These are phyloP conservation scores for Phytopythium delawarense DNA, from an alignment of 352 stramenopile genomes.

Conservation along the genomic window DNA sequence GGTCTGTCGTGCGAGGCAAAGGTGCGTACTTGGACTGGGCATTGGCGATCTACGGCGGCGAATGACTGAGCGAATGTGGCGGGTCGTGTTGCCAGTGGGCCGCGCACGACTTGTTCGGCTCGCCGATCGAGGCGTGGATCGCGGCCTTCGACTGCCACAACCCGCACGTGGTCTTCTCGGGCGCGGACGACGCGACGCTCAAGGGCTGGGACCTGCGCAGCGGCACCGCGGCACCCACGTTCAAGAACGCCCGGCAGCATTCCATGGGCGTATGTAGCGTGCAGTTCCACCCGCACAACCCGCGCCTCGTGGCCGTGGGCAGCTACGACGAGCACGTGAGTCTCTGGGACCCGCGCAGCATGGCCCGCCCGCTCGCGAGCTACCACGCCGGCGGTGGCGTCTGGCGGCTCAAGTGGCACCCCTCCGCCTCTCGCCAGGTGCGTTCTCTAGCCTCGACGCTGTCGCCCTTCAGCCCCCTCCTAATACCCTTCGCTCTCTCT, in stretches of 20 bases:
- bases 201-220: constrained; percentile 78
- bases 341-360: constrained; percentile 72
- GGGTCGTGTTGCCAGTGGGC: constrained; percentile 38
- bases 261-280: constrained; percentile 85
- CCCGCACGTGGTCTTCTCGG: constrained; percentile 73
- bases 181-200: constrained; percentile 69
- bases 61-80: neutral
- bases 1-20: constrained; percentile 34
- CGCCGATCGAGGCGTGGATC: constrained; percentile 83
- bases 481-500: neutral
- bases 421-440: constrained; percentile 40
- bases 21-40: constrained; percentile 16
- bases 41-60: neutral
- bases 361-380: constrained; percentile 41
- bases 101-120: constrained; percentile 68
- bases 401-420: constrained; percentile 85
- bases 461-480: neutral
- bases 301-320: constrained; percentile 62
- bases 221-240: constrained; percentile 23
- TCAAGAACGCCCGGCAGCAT: constrained; percentile 59
- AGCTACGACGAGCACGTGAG: constrained; percentile 84
- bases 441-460: neutral
- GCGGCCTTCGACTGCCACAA: constrained; percentile 75
- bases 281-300: constrained; percentile 71
- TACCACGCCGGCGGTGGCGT: constrained; percentile 62